phyloP scores from a whole-genome alignment of 2,329 filamentous ascomycete genomes.

The Leptographium flavum region DNA sequence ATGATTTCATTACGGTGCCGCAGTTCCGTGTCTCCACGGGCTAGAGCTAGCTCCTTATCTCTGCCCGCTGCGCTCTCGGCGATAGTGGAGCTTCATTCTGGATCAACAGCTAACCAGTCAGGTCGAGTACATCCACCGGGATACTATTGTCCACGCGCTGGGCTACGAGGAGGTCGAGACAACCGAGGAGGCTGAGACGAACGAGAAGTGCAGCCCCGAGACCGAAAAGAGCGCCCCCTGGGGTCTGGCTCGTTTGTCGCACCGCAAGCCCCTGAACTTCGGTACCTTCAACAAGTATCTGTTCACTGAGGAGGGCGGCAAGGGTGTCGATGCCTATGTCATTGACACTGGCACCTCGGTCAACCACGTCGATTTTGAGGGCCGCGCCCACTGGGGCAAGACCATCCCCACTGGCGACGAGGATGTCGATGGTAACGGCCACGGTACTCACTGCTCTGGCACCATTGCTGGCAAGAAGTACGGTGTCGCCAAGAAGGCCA shows the following conservation, averaged over 20 bases:
- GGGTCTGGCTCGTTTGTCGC: constrained; percentile 96
- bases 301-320: constrained; percentile 75
- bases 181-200: constrained; percentile 23
- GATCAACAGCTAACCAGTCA: constrained; percentile 24
- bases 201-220: constrained; percentile 32
- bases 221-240: constrained; percentile 91
- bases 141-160: constrained; percentile 82
- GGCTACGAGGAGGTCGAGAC: too few relatives aligned
- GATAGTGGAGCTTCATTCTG: too few relatives aligned
- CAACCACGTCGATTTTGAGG: constrained; percentile 93
- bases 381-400: constrained; percentile 91
- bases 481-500: constrained; percentile 98
- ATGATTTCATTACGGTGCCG: too few relatives aligned
- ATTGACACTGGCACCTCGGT: constrained; percentile 95
- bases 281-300: constrained; percentile 97
- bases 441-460: constrained; percentile 98
- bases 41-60: constrained; percentile 3
- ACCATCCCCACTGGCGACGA: constrained; percentile 77
- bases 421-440: constrained; percentile 90
- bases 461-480: constrained; percentile 98
- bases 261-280: constrained; percentile 76
- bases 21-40: background rate
- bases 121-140: constrained; percentile 94
- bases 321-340: constrained; percentile 97
- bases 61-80: constrained; percentile 4